Base-by-base conservation (phyloP, 1,284 basidiomycete species). In the Sparassis latifolia region DNA sequence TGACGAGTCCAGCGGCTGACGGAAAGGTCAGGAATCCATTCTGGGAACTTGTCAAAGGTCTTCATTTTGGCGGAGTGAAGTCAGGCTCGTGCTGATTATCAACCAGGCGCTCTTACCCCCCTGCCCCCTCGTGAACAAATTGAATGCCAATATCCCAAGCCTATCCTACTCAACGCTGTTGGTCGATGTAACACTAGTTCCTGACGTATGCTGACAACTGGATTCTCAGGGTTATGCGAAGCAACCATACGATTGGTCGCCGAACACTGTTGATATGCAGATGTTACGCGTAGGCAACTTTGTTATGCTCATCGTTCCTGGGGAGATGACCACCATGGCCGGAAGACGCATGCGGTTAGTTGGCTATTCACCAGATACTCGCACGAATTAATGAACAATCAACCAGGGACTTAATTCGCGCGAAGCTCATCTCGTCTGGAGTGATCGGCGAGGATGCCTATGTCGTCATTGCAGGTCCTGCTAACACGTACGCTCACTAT, bases 401-500 rank as follows among this genome's bases (percentile, higher is more conserved):
- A 35, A 6, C 52, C 27, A 84, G 84, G 30, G 72, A 82, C n/a
- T 76, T 85, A 0, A 62, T 91, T 40, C 79, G 84, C 31, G 71
- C 78, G 32, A 66, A 75, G 61, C 73, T 92, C 45, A 82, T 87
- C 52, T 75, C 79, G 0, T 70, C 76, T 38, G 80, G 79, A 2
- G 68, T 89, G 45, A 65, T 92, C 51, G 79, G 77, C 38, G 65
- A 79, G 28, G 73, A 82, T 57, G 86, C 84, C 3, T 86, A 87
- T 56, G 83, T 90, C 51, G 85, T 89, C 43, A 69, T 88, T 48
- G 82, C 84, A 20, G 89, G 89, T 4, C 89, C 89, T 12, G 87
- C 86, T 0, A 90, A 90, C 56, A 87, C 86, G 7, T 92, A 91
- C 59, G 79, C 71, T 0, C 87, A 89, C 66, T 91, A 90, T 62